phyloP scores from a whole-genome alignment of 441 rosid genomes.

The Brassica hybrid region DNA sequence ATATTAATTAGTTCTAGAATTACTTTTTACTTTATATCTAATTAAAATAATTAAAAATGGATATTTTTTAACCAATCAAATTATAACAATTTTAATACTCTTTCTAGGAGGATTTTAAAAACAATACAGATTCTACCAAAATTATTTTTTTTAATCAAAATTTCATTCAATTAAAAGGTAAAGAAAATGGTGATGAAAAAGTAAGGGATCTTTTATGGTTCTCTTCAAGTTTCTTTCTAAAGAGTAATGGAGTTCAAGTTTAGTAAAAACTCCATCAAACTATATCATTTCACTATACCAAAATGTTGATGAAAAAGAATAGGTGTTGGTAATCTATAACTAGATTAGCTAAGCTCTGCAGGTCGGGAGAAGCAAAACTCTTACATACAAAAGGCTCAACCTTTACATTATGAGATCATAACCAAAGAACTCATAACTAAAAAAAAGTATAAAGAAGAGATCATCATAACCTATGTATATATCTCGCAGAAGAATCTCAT shows the following conservation, averaged over 20 bases:
- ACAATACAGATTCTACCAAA: too few species aligned
- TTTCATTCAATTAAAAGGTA: too few species aligned
- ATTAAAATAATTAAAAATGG: too few species aligned
- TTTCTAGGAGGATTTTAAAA: too few species aligned
- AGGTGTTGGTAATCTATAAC: conserved; percentile 22
- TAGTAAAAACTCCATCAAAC: background rate
- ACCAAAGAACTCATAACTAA: conserved; percentile 25
- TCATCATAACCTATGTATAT: conserved; percentile 34
- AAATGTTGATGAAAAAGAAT: conserved; percentile 9
- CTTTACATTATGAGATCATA: conserved; percentile 25
- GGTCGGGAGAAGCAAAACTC: conserved; percentile 22
- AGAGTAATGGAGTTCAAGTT: conserved; percentile 17
- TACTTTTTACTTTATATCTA: too few species aligned
- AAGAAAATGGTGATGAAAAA: too few species aligned
- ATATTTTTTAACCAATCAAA: too few species aligned
- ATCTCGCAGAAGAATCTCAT: conserved; percentile 36
- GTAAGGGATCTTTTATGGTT: background rate
- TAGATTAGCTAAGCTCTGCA: conserved; percentile 37
- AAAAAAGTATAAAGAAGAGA: conserved; percentile 6
- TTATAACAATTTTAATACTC: too few species aligned
- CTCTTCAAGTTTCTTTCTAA: conserved; percentile 5
- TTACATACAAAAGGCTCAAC: conserved; percentile 44
- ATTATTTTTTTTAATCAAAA: too few species aligned
- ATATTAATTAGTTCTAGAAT: too few species aligned
- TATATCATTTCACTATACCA: conserved; percentile 7